phyloP scores from a whole-genome alignment of 1,139 yeast genomes.

The Suhomyces chickasaworum region DNA sequence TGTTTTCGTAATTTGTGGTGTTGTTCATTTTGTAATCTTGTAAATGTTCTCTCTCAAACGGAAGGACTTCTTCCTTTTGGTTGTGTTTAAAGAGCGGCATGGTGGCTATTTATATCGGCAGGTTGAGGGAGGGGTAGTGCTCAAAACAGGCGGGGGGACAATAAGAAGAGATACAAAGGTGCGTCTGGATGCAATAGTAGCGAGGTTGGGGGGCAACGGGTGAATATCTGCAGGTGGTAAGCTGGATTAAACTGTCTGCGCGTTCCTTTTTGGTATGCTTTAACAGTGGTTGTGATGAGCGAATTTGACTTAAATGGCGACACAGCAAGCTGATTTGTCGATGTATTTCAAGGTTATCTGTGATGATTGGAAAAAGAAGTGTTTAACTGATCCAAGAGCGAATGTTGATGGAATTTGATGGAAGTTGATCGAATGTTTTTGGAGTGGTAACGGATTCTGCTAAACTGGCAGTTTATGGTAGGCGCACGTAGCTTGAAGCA shows the following conservation, averaged over 20 bases:
- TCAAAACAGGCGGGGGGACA: constrained; percentile 12
- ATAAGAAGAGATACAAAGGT: not conserved
- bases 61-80: constrained; percentile 7
- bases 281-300: not conserved
- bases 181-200: not conserved
- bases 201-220: not conserved
- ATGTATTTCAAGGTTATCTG: too few species aligned
- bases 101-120: constrained; percentile 10
- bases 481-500: not conserved
- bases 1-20: constrained; percentile 68
- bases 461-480: not conserved
- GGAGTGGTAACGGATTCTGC: too few species aligned
- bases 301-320: not conserved
- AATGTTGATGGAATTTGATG: too few species aligned
- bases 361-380: too few species aligned
- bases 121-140: constrained; percentile 5
- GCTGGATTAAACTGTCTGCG: not conserved
- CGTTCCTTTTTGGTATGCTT: not conserved
- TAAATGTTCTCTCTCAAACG: constrained; percentile 15
- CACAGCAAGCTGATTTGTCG: too few species aligned
- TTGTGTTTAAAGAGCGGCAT: constrained; percentile 12
- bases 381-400: too few species aligned
- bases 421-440: too few species aligned
- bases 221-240: not conserved
- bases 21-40: constrained; percentile 54